Conservation (phyloP, 306 rosid species). For the Gleditsia sinensis region DNA sequence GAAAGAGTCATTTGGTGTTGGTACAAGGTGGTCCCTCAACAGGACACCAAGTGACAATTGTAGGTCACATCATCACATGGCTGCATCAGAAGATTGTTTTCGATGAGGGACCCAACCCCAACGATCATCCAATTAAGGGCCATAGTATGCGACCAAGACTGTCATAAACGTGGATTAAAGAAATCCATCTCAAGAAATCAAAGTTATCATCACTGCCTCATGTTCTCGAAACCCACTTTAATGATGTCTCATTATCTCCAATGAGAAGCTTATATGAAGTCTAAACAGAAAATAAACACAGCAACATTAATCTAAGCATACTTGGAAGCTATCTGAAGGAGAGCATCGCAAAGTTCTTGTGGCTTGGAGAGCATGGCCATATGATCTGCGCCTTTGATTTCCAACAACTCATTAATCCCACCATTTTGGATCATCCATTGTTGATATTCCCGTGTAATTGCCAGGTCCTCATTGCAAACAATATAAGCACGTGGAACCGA, state of each 20-base stretch:
- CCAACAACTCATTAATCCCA: slow-evolving; percentile 41
- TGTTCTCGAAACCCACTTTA: slow-evolving; percentile 37
- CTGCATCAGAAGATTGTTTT: too few species aligned
- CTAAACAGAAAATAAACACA: too few species aligned
- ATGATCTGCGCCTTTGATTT: slow-evolving; percentile 60
- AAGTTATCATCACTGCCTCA: slow-evolving; percentile 38
- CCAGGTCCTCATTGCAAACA: slow-evolving; percentile 43
- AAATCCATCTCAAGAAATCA: slow-evolving; percentile 39
- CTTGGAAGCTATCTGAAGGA: slow-evolving; percentile 23
- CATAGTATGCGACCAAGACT: too few species aligned
- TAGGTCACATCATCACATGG: too few species aligned
- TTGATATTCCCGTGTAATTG: slow-evolving; percentile 37
- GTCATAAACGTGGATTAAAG: too few species aligned
- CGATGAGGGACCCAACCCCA: too few species aligned
- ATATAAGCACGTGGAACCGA: slow-evolving; percentile 43
- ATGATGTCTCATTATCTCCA: neutral
- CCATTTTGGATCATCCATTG: slow-evolving; percentile 58
- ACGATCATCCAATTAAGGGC: too few species aligned
- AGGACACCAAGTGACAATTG: too few species aligned
- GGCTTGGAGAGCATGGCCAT: slow-evolving; percentile 55
- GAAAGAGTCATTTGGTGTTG: too few species aligned
- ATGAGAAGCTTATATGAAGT: neutral
- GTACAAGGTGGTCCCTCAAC: too few species aligned
- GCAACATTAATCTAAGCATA: neutral
- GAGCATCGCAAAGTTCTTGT: slow-evolving; percentile 41